These are phyloP conservation scores for Lonicera japonica DNA, from an alignment of 129 eudicot species.

Conservation along the genomic window DNA sequence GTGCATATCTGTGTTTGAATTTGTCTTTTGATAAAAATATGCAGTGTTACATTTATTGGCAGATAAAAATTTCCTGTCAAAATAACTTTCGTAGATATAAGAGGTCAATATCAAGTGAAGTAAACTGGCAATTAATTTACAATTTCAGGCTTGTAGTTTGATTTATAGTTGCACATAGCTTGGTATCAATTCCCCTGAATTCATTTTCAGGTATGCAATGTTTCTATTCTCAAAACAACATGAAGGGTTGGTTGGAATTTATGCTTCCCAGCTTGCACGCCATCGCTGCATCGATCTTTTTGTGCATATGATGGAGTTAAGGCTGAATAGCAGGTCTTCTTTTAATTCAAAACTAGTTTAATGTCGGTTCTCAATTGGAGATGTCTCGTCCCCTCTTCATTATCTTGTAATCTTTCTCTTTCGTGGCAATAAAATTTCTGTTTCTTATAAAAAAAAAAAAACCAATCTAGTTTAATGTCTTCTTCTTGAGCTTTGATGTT, in stretches of 20 bases:
- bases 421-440: too few relatives aligned
- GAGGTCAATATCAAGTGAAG: background rate
- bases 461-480: too few relatives aligned
- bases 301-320: constrained; percentile 98
- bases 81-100: background rate
- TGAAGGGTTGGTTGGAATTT: constrained; percentile 88
- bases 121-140: background rate
- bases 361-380: background rate
- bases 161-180: constrained; percentile 7
- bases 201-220: constrained; percentile 72
- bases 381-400: too few relatives aligned
- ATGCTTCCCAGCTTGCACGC: constrained; percentile 94
- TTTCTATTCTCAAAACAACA: constrained; percentile 79
- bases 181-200: background rate
- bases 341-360: background rate
- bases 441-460: too few relatives aligned
- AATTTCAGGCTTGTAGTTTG: background rate
- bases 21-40: background rate
- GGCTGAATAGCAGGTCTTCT: constrained; percentile 75
- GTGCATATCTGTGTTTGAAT: too few relatives aligned
- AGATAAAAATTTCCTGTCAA: background rate
- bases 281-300: constrained; percentile 96
- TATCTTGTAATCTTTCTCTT: too few relatives aligned
- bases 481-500: background rate
- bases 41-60: background rate